Conservation (phyloP, 2,329 filamentous ascomycete species). For the Cadophora gregata region DNA sequence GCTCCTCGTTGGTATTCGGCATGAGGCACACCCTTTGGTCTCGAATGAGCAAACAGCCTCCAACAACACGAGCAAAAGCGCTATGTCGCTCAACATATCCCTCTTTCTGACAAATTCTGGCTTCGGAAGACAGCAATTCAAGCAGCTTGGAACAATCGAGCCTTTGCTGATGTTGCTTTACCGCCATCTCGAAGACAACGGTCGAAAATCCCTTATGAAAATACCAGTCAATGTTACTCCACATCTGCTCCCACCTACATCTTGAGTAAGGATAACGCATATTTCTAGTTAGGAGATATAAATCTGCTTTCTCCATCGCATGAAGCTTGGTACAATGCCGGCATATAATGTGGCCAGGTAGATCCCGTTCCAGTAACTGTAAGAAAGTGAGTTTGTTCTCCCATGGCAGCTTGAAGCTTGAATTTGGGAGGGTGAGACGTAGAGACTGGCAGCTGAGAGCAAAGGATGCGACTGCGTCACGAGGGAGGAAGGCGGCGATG, state of each 20-base stretch:
- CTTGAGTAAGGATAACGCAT: background rate
- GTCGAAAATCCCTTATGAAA: background rate
- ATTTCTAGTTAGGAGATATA: background rate
- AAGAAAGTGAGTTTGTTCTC: background rate
- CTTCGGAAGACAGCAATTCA: background rate
- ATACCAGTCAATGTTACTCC: background rate
- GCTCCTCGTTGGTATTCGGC: background rate
- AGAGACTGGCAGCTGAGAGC: background rate
- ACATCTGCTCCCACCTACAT: background rate
- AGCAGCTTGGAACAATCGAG: background rate
- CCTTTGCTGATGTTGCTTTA: background rate
- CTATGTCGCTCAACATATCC: background rate
- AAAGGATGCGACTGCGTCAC: background rate
- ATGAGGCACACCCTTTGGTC: background rate
- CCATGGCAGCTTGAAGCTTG: background rate
- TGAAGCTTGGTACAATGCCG: background rate
- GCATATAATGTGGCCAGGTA: background rate
- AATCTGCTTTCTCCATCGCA: background rate
- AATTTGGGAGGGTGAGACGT: background rate
- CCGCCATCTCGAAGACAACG: background rate
- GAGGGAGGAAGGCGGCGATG: background rate
- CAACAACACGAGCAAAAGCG: background rate
- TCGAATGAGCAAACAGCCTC: background rate
- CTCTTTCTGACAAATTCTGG: background rate
- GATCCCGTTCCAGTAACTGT: background rate